Evolutionary conservation across 2,329 filamentous ascomycete species (phyloP), one percentile per base, ranked within the genome.

Genomic region (Microdochium paspali): DNA sequence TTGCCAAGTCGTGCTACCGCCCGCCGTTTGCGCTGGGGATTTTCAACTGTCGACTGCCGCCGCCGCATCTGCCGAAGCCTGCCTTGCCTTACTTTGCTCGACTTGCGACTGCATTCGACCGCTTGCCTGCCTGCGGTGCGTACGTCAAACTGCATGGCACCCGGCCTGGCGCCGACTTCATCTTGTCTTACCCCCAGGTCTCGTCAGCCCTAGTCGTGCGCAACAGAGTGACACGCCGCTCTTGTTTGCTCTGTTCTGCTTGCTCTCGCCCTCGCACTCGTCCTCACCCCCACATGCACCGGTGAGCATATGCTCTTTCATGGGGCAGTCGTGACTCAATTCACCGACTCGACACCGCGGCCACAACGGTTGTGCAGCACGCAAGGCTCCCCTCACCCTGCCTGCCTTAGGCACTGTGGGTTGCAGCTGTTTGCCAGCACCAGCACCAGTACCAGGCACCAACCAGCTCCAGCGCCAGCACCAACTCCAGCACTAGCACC

Each of bases 171-270:
- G n/a, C 18, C 31, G 31, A 35, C 31, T 9, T n/a, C 15, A 21
- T 20, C 35, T 40, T 40, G 35, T 40, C 35, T 40, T 40, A 40
- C 35, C 35, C 35, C 35, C 35, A 40, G 35, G 31, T n/a, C n/a
- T n/a, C n/a, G n/a, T 35, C 31, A 35, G 31, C 31, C 31, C 31
- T 35, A 35, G 31, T 35, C 31, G 31, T n/a, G 31, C 31, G 31
- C 31, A n/a, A n/a, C n/a, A n/a, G n/a, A n/a, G n/a, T n/a, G n/a
- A n/a, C n/a, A n/a, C n/a, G n/a, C n/a, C n/a, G n/a, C n/a, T n/a
- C n/a, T n/a, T n/a, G n/a, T n/a, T n/a, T n/a, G n/a, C n/a, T n/a
- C n/a, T n/a, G n/a, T n/a, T 35, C n/a, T 12, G 10, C 10, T 12
- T 18, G 10, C n/a, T 18, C 31, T 35, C 31, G 10, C 10, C 31